Evolutionary conservation across 768 basidiomycete genomes (phyloP).

Genomic region (Hygrophorus pudorinus): DNA sequence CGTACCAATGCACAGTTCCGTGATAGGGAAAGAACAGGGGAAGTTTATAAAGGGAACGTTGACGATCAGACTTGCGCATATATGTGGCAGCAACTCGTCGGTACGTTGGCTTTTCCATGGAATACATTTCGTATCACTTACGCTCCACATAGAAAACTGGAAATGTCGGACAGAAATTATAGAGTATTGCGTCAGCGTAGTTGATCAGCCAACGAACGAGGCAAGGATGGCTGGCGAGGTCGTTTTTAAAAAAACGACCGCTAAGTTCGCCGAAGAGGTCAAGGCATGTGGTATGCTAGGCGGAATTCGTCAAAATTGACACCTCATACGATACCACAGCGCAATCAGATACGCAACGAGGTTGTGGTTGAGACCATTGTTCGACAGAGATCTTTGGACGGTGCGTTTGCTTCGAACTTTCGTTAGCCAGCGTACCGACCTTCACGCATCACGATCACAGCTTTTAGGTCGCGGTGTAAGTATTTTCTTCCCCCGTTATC

Average conservation of each 20-base stretch:
- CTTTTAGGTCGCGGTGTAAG: slow-evolving; percentile 69
- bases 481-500: slow-evolving; percentile 62
- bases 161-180: slow-evolving; percentile 64
- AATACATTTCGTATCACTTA: slow-evolving; percentile 12
- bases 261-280: slow-evolving; percentile 35
- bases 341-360: slow-evolving; percentile 69
- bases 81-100: slow-evolving; percentile 71
- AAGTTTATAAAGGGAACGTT: slow-evolving; percentile 35
- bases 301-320: slow-evolving; percentile 8
- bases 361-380: slow-evolving; percentile 64
- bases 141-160: slow-evolving; percentile 45
- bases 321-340: slow-evolving; percentile 25
- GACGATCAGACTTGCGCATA: slow-evolving; percentile 70
- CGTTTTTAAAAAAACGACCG: slow-evolving; percentile 36
- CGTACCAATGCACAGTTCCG: slow-evolving; percentile 67
- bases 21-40: slow-evolving; percentile 52
- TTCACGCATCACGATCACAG: no score
- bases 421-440: background rate
- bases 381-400: slow-evolving; percentile 58
- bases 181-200: slow-evolving; percentile 62
- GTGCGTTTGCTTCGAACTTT: slow-evolving; percentile 25
- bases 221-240: slow-evolving; percentile 41
- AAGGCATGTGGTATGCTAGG: slow-evolving; percentile 50
- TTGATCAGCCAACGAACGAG: slow-evolving; percentile 53
- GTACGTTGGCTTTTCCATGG: slow-evolving; percentile 26